Percentiles rank a stretch among this genome's conserved stretches.
These are phyloP conservation scores for Persicaria tinctoria DNA, from an alignment of 148 eudicot species.

Conservation along the genomic window DNA sequence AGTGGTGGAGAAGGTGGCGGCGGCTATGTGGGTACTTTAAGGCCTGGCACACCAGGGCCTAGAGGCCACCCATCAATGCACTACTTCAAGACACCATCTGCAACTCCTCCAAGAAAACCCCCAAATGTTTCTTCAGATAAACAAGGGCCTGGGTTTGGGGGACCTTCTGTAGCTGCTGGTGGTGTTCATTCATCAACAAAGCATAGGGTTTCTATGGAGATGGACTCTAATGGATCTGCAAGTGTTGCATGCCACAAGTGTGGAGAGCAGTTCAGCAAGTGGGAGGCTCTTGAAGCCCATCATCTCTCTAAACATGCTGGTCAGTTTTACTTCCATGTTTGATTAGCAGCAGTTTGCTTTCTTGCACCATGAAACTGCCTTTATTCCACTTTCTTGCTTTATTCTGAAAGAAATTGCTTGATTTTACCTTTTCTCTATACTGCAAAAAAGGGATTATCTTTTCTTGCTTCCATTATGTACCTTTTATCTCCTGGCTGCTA, in stretches of 20 bases:
- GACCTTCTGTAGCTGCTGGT: slow-evolving; percentile 1
- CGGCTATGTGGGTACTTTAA: slow-evolving; percentile 65
- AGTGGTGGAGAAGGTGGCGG: slow-evolving; percentile 22
- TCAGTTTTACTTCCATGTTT: slow-evolving; percentile 16
- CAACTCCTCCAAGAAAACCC: slow-evolving; percentile 34
- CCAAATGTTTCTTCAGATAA: slow-evolving; percentile 16
- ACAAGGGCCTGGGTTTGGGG: slow-evolving; percentile 18
- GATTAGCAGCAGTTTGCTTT: background rate
- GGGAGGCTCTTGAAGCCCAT: slow-evolving; percentile 89
- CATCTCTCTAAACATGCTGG: slow-evolving; percentile 97
- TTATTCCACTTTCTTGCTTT: background rate
- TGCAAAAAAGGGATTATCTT: background rate
- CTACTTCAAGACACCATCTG: slow-evolving; percentile 23
- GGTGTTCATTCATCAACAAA: slow-evolving; percentile 18
- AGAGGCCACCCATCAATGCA: slow-evolving; percentile 83
- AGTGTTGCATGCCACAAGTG: slow-evolving; percentile 73
- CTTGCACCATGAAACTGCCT: background rate
- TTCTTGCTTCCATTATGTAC: background rate
- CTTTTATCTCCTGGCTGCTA: background rate
- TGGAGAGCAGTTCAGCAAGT: slow-evolving; percentile 75
- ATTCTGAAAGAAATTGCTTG: background rate
- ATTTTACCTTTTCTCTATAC: no score
- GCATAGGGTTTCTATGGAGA: slow-evolving; percentile 35
- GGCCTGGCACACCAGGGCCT: slow-evolving; percentile 94
- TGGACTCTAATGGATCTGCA: slow-evolving; percentile 23